phyloP scores from a whole-genome alignment of 345 rosid genomes.

The Lepidium africanum region DNA sequence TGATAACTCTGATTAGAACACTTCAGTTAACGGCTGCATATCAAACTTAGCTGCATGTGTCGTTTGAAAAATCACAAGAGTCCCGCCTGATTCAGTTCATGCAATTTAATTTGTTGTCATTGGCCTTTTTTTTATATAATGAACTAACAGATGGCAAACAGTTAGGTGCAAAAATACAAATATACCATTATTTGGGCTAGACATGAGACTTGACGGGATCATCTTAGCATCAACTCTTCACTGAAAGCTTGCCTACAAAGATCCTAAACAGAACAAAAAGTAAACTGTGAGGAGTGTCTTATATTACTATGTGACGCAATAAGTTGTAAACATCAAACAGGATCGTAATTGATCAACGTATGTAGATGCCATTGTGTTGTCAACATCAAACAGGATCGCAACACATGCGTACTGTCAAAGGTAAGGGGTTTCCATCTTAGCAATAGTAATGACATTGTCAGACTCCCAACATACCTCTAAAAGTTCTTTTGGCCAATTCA shows the following conservation, averaged over 20 bases:
- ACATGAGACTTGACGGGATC: constrained; percentile 29
- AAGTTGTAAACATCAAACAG: background rate
- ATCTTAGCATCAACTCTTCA: constrained; percentile 44
- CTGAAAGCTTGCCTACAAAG: constrained; percentile 41
- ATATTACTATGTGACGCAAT: background rate
- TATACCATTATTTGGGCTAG: constrained; percentile 41
- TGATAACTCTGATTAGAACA: too few relatives aligned
- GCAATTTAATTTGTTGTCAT: background rate
- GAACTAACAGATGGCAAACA: background rate
- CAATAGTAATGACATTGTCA: background rate
- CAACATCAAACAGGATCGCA: too few relatives aligned
- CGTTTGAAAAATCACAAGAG: constrained; percentile 44
- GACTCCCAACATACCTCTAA: background rate
- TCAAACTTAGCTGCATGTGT: constrained; percentile 42
- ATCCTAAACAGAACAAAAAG: constrained; percentile 30
- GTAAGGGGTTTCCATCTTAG: background rate
- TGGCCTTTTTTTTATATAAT: background rate
- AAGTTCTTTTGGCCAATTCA: background rate
- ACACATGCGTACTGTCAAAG: too few relatives aligned
- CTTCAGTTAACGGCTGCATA: constrained; percentile 17
- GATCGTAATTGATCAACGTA: background rate
- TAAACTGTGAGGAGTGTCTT: background rate
- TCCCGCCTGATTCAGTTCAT: constrained; percentile 37
- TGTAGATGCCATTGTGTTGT: background rate
- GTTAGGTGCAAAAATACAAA: background rate